A percentile compares a stretch with the other conserved stretches of the same genome.
phyloP scores from a whole-genome alignment of 768 basidiomycete species.

The Macrocybe gigantea region DNA sequence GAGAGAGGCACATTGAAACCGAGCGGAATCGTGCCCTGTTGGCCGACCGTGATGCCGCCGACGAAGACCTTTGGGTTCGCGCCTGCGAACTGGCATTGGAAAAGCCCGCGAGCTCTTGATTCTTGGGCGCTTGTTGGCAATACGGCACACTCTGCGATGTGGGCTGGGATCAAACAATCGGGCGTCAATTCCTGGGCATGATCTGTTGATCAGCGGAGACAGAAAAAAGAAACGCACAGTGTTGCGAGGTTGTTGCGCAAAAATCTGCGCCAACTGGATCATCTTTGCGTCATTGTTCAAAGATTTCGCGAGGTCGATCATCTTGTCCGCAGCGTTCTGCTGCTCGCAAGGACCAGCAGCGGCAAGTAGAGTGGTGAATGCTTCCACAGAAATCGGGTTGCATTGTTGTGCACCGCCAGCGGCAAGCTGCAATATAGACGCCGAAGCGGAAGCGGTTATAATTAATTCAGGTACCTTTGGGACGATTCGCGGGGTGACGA shows the following conservation, averaged over 20 bases:
- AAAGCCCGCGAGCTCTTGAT: conserved; percentile 47
- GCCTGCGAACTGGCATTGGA: conserved; percentile 54
- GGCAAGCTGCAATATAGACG: conserved; percentile 25
- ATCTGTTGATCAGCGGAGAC: not conserved
- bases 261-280: conserved; percentile 48
- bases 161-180: conserved; percentile 22
- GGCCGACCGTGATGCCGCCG: conserved; percentile 35
- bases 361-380: conserved; percentile 57
- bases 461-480: not conserved
- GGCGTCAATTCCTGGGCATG: not conserved
- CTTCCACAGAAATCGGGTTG: conserved; percentile 48
- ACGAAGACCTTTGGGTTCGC: conserved; percentile 38
- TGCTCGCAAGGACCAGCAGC: conserved; percentile 48
- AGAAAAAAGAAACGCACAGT: conserved; percentile 25
- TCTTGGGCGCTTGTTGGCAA: conserved; percentile 48
- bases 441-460: not conserved
- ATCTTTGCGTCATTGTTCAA: conserved; percentile 40
- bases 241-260: conserved; percentile 53
- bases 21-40: conserved; percentile 47
- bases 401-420: conserved; percentile 56
- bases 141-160: conserved; percentile 39
- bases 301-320: conserved; percentile 40
- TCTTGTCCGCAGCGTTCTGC: conserved; percentile 47
- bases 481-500: conserved; percentile 4
- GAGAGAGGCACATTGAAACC: conserved; percentile 31